phyloP scores from a whole-genome alignment of 176 grass and related monocot genomes.

The Oryza australiensis region DNA sequence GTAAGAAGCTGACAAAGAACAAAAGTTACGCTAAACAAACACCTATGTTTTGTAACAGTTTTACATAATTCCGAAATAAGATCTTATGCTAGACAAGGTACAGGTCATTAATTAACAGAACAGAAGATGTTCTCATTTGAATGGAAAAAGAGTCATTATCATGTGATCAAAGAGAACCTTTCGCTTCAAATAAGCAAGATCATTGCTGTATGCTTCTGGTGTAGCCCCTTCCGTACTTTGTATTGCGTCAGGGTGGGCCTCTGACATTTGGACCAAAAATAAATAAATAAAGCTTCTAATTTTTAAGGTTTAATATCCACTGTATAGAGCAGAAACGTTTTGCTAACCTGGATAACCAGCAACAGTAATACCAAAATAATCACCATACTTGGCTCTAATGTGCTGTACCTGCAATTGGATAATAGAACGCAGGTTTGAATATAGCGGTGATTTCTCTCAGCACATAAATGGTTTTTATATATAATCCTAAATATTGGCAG shows the following conservation, averaged over 20 bases:
- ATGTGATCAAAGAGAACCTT: conserved; percentile 51
- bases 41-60: neutral
- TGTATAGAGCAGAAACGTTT: conserved; percentile 14
- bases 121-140: conserved; percentile 7
- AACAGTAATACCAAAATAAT: conserved; percentile 91
- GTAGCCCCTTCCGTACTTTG: conserved; percentile 68
- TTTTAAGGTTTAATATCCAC: conserved; percentile 7
- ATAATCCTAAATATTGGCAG: neutral
- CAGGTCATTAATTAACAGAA: conserved; percentile 21
- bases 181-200: conserved; percentile 88
- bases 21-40: neutral
- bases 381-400: conserved; percentile 64
- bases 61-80: conserved; percentile 12
- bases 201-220: conserved; percentile 64
- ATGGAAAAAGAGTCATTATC: conserved; percentile 14
- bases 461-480: conserved; percentile 2
- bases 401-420: conserved; percentile 71
- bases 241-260: conserved; percentile 89
- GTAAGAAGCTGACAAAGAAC: conserved; percentile 15
- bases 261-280: conserved; percentile 42
- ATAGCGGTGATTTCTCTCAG: neutral
- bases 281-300: conserved; percentile 12
- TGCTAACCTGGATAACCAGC: conserved; percentile 85
- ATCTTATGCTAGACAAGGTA: conserved; percentile 3
- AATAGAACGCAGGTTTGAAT: conserved; percentile 24